Evolutionary conservation across 768 basidiomycete species (phyloP).

Genomic region (Boletus sensibilis): DNA sequence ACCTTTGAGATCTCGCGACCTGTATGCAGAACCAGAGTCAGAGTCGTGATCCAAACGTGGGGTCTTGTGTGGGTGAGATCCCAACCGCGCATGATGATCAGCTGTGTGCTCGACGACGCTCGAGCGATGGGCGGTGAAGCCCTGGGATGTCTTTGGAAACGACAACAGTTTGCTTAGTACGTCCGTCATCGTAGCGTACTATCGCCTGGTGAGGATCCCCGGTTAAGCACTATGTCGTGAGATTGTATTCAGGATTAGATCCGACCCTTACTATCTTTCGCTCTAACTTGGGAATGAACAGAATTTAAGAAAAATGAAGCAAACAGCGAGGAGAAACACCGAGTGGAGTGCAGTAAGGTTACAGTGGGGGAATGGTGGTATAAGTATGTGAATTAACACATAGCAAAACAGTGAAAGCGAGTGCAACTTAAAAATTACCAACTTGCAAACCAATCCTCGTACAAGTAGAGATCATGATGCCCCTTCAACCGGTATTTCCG

Average conservation of each 20-base stretch:
- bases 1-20: conserved; percentile 40
- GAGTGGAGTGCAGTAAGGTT: background rate
- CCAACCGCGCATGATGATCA: conserved; percentile 42
- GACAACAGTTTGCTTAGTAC: conserved; percentile 40
- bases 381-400: too few relatives aligned
- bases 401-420: background rate
- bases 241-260: background rate
- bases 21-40: conserved; percentile 66
- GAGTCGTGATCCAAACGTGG: conserved; percentile 64
- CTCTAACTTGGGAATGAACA: background rate
- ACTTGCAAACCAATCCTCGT: background rate
- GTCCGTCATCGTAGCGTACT: conserved; percentile 33
- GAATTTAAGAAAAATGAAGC: too few relatives aligned
- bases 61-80: conserved; percentile 65
- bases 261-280: background rate
- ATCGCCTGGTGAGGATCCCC: background rate
- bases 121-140: conserved; percentile 43
- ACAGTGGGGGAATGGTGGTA: background rate
- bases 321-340: background rate
- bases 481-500: background rate
- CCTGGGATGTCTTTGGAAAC: conserved; percentile 51
- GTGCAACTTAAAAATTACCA: background rate
- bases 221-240: background rate
- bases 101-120: conserved; percentile 34
- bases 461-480: background rate